Base-by-base conservation (phyloP, 2,329 filamentous ascomycete species). In the Venturia pyrina region DNA sequence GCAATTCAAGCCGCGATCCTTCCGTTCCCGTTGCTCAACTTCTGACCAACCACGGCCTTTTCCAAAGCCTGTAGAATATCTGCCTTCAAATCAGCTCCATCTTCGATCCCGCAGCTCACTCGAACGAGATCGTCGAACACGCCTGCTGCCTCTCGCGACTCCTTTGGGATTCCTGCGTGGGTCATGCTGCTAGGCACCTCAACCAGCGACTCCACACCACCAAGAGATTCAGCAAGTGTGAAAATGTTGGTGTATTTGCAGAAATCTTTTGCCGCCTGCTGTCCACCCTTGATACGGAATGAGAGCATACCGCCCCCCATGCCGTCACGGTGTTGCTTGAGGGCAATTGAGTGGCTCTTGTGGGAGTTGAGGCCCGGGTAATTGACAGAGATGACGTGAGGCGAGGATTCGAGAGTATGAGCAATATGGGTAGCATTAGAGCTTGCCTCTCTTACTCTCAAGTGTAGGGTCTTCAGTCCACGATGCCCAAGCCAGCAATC, bases 401-500 rank as follows among this genome's bases (percentile, higher is more conserved):
- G 85, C 46, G 90, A 96, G 34, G 85, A 82, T 74, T 95, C 88
- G 63, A 99, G 87, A 32, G 89, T 87, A 59, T 80, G 77, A 11
- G 93, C 92, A 34, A 99, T 86, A 60, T 85, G 81, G 8, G 86
- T 86, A 11, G 93, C 95, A 78, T 98, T 98, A 71, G 80, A 82
- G 69, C 85, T 89, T 21, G 93, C 91, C 77, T 96, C 91, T 69
- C 89, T 87, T 11, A 91, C 93, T 72, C 95, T 90, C 61, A 99
- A 84, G 78, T 99, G 95, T 53, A 99, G 85, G 4, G 95, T 99
- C 84, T 99, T 99, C 71, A 97, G 85, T 71, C 95, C 95, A 69
- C 95, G 89, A 80, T 99, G 95, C 62, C 95, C 95, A 69, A 99
- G 90, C 95, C 95, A 99, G 80, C 89, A 92, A 82, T 99, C 95